Evolutionary conservation across 805 yeast genomes (phyloP), one percentile per base, ranked within the genome.

Genomic region (Kazachstania psychrophila): DNA sequence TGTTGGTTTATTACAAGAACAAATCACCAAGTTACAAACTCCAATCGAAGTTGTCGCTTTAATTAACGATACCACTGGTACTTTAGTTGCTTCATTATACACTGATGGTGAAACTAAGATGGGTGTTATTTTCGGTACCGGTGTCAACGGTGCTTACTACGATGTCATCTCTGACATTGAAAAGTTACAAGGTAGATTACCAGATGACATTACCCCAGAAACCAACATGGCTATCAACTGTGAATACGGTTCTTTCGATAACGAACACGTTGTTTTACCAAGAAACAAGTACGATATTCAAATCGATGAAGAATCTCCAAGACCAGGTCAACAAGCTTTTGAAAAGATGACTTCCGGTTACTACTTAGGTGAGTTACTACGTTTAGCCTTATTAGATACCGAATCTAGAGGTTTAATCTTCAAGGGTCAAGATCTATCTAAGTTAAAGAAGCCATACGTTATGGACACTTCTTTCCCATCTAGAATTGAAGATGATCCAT

Each of bases 281-380:
- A 77, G 96, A 66, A 88, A 94, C 48, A 79, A 79, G 60, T 89
- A 77, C 61, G 98, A 89, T 62, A 57, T 78, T 38, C 70, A 67
- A 47, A 79, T 89, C 47, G 97, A 89, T 62, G 68, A 64, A 20
- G 80, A 82, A 55, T 81, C 94, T 28, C 97, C 97, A 52, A 80
- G 96, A 66, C 96, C 96, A 34, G 87, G 89, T 46, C 95, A 89
- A 68, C 98, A 89, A 66, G 58, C 88, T 37, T 89, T 86, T 62
- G 97, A 89, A 69, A 89, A 89, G 69, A 86, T 89, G 96, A 85
- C 89, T 53, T 84, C 95, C 27, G 98, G 98, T 48, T 85, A 87
- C 67, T 89, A 92, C 65, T 68, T 89, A 56, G 98, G 97, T 56
- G 97, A 89, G 68, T 68, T 89, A 33, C 65, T 88, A 54, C 79